Base-by-base conservation (phyloP, 176 grass and related monocot genomes). In the Tillandsia fasciculata region DNA sequence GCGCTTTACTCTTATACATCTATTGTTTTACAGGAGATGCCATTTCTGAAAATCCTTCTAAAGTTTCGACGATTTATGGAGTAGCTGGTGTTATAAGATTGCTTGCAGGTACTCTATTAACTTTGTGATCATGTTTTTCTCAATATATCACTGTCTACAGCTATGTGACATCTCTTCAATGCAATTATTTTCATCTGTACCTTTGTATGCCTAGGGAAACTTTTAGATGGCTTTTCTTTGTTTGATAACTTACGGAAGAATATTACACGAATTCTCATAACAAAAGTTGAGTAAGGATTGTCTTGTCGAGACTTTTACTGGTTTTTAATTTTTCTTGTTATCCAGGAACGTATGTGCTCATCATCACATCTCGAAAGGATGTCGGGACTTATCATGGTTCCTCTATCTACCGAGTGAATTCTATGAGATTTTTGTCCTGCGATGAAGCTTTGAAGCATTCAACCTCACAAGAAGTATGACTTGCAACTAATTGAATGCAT, bases 371-470 rank as follows among this genome's bases (percentile, higher is more conserved):
- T 74, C 78, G 64, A 66, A 87, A 87, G 64, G 86, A 87, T 66
- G 78, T 77, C 77, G 94, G 89, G 8, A 80, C 71, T 83, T 90
- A 90, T 90, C 81, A 71, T 33, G 89, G 82, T 52, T 87, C 73
- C 64, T 56, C 84, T 71, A 70, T 97, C 67, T 90, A 92, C 73
- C 52, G 66, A 81, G 94, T 75, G 29, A 80, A 79, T 20, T 87
- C 86, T 7, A 97, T 92, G 84, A 92, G 85, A 85, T 87, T 97
- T 79, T 83, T 97, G 48, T 81, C 58, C 80, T 97, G 89, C 78
- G 87, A 92, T 22, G 87, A 87, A 66, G 89, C 89, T 82, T 76
- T 90, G 69, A 92, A 77, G 80, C 53, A 90, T 74, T 92, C 85
- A 87, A 97, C 94, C 78, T 53, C 84, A 52, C 89, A 97, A 72